Evolutionary conservation across 345 rosid species (phyloP), one percentile per base, ranked within the genome.

Genomic region (Durio zibethinus): DNA sequence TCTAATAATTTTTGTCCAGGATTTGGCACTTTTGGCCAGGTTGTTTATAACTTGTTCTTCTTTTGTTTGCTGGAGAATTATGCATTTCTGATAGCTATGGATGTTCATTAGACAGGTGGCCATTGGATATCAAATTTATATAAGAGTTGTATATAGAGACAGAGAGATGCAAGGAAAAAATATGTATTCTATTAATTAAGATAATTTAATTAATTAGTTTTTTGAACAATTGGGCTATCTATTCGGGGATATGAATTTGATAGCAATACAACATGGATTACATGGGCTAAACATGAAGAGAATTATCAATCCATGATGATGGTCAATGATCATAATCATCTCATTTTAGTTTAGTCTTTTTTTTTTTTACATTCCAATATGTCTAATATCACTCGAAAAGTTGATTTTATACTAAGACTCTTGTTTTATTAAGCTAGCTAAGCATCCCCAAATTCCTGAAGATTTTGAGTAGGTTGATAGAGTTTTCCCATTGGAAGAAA

Each of bases 401-500:
- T 31, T 31, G 11, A 36, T 43, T 64, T 64, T 36, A 36, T 20
- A 10, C 45, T 33, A 18, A 4, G 63, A 59, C 35, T 59, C 33
- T 11, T 25, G 33, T 59, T 25, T 56, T 27, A 31, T 70, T 70
- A 11, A 48, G 8, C 60, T 29, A 70, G 40, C 16, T 48, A 48
- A 48, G 60, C 78, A 31, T 75, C 78, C 31, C 78, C 71, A 12
- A 75, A 63, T 23, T 63, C 33, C 43, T 62, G 50, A 33, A 50
- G 61, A 18, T 48, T 63, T 62, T 75, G 78, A 75, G 23, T 4
- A 59, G 69, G 16, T 4, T 43, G 70, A 42, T 45, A 75, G 47
- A 57, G 2, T 14, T 62, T 62, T 62, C 57, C 42, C 57, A 62
- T 29, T 1, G 82, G 77, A 71, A 77, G 67, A 69, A 82, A 82